Evolutionary conservation across 208 protist genomes (phyloP), one percentile per base, ranked within the genome.

Genomic region (Trypanosoma lewisi): DNA sequence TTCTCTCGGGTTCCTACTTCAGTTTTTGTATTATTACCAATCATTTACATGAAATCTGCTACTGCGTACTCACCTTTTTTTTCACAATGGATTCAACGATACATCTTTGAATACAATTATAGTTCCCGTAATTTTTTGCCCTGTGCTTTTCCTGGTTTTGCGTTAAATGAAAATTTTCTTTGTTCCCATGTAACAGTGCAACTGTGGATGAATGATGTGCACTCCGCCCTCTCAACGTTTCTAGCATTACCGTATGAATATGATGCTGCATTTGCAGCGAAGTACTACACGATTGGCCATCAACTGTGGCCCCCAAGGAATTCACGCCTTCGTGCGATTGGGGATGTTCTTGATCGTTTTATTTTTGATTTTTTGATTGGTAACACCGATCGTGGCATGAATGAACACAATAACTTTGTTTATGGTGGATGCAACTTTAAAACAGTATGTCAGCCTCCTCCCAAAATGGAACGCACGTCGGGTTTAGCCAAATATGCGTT

Each of bases 361-460:
- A 85, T 94, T 55, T 94, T 91, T 50, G 87, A 94, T 73, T 94
- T 94, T 42, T 39, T 94, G 8, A 91, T 91, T 44, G 83, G 82
- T 17, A 94, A 94, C 70, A 78, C 77, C 7, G 87, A 94, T 62
- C 71, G 87, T 11, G 87, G 87, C 21, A 85, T 88, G 71, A 87
- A 91, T 69, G 65, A 89, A 50, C 83, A 94, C 71, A 94, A 94
- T 63, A 94, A 94, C 74, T 94, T 91, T 61, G 87, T 86, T 23
- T 94, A 91, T 65, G 87, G 87, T 50, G 87, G 87, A 4, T 94
- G 87, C 65, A 89, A 75, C 62, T 58, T 45, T 9, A 63, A 71
- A 27, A 91, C 82, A 9, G 65, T 65, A 52, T 91, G 83, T 59
- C 50, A 70, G 19, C 68, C 28, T 45, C 70, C 75, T 33, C 41